phyloP scores from a whole-genome alignment of 495 filamentous ascomycete species.

The Neurospora tetraspora region DNA sequence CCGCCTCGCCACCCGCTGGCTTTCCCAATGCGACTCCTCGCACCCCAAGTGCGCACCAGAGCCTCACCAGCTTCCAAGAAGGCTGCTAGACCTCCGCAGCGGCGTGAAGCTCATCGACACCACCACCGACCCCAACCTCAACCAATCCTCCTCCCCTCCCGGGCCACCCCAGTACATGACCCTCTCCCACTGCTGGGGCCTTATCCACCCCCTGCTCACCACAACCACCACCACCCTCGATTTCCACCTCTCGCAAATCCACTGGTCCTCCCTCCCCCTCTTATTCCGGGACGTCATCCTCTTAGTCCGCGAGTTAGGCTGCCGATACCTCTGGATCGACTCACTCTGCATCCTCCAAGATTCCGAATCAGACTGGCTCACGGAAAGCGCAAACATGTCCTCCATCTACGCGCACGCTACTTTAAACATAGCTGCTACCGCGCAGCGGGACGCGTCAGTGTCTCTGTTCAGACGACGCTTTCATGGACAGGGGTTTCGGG shows the following conservation, averaged over 20 bases:
- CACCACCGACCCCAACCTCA: not conserved
- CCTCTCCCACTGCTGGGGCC: constrained; percentile 16
- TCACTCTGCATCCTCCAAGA: constrained; percentile 14
- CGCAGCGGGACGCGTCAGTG: not conserved
- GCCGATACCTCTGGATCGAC: constrained; percentile 30
- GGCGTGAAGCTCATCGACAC: constrained; percentile 12
- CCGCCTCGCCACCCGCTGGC: constrained; percentile 3
- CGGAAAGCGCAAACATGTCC: not conserved
- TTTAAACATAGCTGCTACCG: not conserved
- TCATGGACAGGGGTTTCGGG: constrained; percentile 19
- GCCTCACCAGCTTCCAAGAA: not conserved
- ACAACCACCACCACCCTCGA: constrained; percentile 4
- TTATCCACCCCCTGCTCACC: not conserved
- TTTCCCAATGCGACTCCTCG: not conserved
- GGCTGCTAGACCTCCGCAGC: constrained; percentile 5
- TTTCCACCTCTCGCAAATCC: constrained; percentile 2
- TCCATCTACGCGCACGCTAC: not conserved
- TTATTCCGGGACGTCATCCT: constrained; percentile 6
- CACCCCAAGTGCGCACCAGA: not conserved
- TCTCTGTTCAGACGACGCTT: constrained; percentile 7
- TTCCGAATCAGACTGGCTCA: constrained; percentile 13
- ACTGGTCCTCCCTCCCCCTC: constrained; percentile 4
- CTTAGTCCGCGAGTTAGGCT: constrained; percentile 1
- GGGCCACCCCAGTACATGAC: constrained; percentile 5
- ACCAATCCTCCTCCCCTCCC: not conserved